Percentiles rank a stretch among this genome's conserved stretches.
Evolutionary conservation across 495 filamentous ascomycete genomes (phyloP).

Genomic region (Aspergillus conjunctus): DNA sequence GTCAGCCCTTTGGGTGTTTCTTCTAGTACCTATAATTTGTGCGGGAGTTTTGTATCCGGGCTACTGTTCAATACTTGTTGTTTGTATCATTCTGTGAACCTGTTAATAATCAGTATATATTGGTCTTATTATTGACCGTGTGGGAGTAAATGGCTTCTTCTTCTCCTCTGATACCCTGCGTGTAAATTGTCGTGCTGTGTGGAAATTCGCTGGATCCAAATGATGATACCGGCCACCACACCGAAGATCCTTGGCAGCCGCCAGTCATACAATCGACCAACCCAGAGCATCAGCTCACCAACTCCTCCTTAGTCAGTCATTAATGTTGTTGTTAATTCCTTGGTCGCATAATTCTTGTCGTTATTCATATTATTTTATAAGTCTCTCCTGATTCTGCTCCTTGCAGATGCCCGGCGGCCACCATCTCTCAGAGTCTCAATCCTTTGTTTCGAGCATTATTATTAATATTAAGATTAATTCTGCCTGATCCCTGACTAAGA

Average conservation of each 20-base stretch:
- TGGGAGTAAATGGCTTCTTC: too few relatives aligned
- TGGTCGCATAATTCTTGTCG: not conserved
- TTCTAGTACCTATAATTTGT: slow-evolving; percentile 8
- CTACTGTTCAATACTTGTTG: not conserved
- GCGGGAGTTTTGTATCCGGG: not conserved
- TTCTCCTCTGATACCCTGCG: too few relatives aligned
- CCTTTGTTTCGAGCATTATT: too few relatives aligned
- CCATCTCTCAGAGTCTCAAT: not conserved
- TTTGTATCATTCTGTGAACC: slow-evolving; percentile 6
- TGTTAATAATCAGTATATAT: too few relatives aligned
- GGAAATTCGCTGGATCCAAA: slow-evolving; percentile 3
- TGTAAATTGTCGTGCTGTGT: too few relatives aligned
- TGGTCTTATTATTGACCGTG: too few relatives aligned
- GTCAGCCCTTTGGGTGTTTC: slow-evolving; percentile 1
- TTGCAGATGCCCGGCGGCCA: slow-evolving; percentile 2
- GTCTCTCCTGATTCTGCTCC: not conserved
- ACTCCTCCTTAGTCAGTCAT: not conserved
- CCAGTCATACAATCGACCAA: not conserved
- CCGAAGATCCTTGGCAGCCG: slow-evolving; percentile 9
- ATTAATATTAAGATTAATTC: not conserved
- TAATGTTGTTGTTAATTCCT: too few relatives aligned
- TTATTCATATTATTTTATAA: not conserved
- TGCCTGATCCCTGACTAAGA: slow-evolving; percentile 13
- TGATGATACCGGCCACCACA: slow-evolving; percentile 18
- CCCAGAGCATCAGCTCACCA: not conserved